A percentile compares a stretch with the other conserved stretches of the same genome.
These are phyloP conservation scores for Triticum timopheevii DNA, from an alignment of 176 grass and related monocot genomes.

Conservation along the genomic window DNA sequence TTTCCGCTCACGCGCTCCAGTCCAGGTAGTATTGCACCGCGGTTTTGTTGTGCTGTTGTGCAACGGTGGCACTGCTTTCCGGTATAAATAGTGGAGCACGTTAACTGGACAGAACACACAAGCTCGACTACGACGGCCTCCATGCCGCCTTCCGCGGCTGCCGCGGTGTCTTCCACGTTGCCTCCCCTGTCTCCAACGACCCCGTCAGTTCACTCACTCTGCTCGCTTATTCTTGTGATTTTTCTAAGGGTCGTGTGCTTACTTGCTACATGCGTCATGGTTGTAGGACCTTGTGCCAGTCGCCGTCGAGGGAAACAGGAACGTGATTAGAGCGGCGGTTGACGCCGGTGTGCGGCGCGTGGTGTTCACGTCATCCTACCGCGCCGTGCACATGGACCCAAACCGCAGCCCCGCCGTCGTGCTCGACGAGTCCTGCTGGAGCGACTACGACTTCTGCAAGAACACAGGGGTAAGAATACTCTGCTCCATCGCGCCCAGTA, in stretches of 20 bases:
- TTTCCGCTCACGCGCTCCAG: too few relatives aligned
- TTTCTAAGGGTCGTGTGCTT: not conserved
- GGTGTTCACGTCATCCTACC: constrained; percentile 49
- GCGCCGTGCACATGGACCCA: constrained; percentile 70
- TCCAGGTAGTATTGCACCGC: too few relatives aligned
- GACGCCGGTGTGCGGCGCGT: constrained; percentile 27
- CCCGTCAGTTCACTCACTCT: not conserved
- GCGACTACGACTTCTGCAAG: constrained; percentile 53
- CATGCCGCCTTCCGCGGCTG: constrained; percentile 42
- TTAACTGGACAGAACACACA: not conserved
- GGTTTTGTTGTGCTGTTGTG: too few relatives aligned
- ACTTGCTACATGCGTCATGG: not conserved
- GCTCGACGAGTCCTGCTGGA: constrained; percentile 61
- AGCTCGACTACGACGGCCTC: constrained; percentile 17
- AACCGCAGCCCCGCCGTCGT: constrained; percentile 49
- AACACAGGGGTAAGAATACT: constrained; percentile 27
- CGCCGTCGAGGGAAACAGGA: constrained; percentile 42
- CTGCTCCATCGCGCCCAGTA: not conserved
- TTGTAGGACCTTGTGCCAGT: constrained; percentile 33
- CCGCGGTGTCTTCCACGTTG: constrained; percentile 58
- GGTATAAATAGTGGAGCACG: not conserved
- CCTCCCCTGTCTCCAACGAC: constrained; percentile 43
- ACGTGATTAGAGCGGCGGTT: constrained; percentile 42
- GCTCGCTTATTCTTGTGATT: not conserved
- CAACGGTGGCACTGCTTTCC: not conserved